These are phyloP conservation scores for Microsporum canis DNA, from an alignment of 2,329 filamentous ascomycete genomes.

Conservation along the genomic window DNA sequence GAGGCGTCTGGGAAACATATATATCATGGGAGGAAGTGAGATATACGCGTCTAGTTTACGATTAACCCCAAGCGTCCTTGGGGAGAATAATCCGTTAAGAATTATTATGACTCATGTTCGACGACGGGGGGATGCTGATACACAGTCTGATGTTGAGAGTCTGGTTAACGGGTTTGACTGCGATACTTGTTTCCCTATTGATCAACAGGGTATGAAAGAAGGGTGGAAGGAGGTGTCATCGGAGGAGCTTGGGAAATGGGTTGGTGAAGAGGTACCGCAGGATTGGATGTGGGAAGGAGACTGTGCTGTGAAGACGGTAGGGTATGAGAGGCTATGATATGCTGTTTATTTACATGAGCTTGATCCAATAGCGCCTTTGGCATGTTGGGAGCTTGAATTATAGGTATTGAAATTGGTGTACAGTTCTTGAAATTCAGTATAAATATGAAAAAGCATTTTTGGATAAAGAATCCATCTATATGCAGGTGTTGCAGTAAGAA, in stretches of 20 bases:
- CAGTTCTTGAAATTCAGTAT: background rate
- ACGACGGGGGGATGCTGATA: slow-evolving; percentile 13
- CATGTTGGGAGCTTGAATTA: too few species aligned
- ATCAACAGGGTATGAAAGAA: slow-evolving; percentile 22
- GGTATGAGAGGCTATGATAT: slow-evolving; percentile 28
- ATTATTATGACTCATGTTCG: slow-evolving; percentile 34
- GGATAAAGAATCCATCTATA: background rate
- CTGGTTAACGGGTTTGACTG: slow-evolving; percentile 31
- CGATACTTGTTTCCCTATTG: slow-evolving; percentile 39
- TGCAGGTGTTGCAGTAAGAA: background rate
- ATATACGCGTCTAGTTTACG: slow-evolving; percentile 64
- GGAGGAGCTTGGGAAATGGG: slow-evolving; percentile 31
- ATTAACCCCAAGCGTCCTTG: slow-evolving; percentile 8
- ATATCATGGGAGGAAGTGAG: slow-evolving; percentile 81
- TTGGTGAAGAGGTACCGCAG: slow-evolving; percentile 30
- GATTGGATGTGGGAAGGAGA: slow-evolving; percentile 40
- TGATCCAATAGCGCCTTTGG: background rate
- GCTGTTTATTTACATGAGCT: background rate
- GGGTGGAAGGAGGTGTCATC: slow-evolving; percentile 26
- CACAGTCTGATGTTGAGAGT: slow-evolving; percentile 5
- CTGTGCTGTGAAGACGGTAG: slow-evolving; percentile 39
- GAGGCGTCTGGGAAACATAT: slow-evolving; percentile 48
- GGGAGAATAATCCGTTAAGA: slow-evolving; percentile 22
- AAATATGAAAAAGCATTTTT: background rate
- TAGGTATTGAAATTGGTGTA: too few species aligned